phyloP scores from a whole-genome alignment of 176 grass and related monocot species.

The Musa itinerans region DNA sequence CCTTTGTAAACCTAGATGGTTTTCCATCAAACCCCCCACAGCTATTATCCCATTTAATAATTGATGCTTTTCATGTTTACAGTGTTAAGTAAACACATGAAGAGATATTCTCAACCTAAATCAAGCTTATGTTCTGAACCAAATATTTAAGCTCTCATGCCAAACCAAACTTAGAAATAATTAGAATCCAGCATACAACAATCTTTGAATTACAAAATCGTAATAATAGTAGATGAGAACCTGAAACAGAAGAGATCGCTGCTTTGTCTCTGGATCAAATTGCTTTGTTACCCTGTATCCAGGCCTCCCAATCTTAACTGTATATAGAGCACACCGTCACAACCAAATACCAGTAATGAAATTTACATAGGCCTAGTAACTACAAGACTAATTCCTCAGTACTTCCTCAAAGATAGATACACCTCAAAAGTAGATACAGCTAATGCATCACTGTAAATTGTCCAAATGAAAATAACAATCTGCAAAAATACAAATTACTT shows the following conservation, averaged over 20 bases:
- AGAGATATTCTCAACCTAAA: no score
- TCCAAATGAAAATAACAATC: not conserved
- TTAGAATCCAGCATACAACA: not conserved
- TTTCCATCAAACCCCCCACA: no score
- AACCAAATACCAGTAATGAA: not conserved
- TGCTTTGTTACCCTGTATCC: constrained; percentile 91
- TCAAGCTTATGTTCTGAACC: no score
- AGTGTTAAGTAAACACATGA: no score
- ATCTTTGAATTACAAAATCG: not conserved
- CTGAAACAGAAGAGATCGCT: constrained; percentile 89
- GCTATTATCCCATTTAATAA: no score
- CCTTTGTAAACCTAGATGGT: no score
- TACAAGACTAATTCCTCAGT: not conserved
- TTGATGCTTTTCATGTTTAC: no score
- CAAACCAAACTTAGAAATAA: not conserved
- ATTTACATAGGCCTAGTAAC: not conserved
- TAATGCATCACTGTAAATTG: not conserved
- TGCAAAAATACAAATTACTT: not conserved
- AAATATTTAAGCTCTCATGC: no score
- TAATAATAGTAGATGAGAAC: constrained; percentile 21
- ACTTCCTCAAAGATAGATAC: not conserved
- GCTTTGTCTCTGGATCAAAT: constrained; percentile 77
- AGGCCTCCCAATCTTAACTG: constrained; percentile 96
- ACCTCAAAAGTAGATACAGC: not conserved
- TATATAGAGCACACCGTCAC: constrained; percentile 29